Percentiles rank a stretch among this genome's conserved stretches.
Evolutionary conservation across 2,329 filamentous ascomycete genomes (phyloP).

Genomic region (Cytospora piceicola): DNA sequence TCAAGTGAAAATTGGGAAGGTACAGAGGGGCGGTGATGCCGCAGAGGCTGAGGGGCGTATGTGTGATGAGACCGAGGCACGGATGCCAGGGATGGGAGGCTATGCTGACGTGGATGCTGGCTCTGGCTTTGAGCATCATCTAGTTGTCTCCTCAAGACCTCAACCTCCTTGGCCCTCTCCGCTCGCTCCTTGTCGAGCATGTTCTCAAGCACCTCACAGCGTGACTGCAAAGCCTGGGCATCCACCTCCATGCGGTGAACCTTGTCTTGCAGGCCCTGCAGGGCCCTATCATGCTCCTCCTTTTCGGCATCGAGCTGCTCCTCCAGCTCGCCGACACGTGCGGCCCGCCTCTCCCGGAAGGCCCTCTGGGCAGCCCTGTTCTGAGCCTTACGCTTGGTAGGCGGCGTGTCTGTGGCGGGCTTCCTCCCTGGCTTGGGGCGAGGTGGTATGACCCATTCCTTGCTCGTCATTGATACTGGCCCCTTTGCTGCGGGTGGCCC

Average conservation of each 20-base stretch:
- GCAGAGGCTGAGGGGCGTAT: slow-evolving; percentile 27
- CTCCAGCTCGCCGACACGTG: slow-evolving; percentile 77
- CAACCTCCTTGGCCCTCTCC: slow-evolving; percentile 42
- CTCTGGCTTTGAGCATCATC: slow-evolving; percentile 20
- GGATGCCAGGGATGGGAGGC: slow-evolving; percentile 29
- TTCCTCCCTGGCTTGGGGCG: slow-evolving; percentile 90
- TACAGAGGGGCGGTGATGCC: slow-evolving; percentile 30
- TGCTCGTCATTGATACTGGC: slow-evolving; percentile 69
- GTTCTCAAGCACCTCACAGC: slow-evolving; percentile 65
- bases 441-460: slow-evolving; percentile 84
- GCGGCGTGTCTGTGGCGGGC: slow-evolving; percentile 88
- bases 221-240: slow-evolving; percentile 65
- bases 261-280: slow-evolving; percentile 61
- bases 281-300: slow-evolving; percentile 59
- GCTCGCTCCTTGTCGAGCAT: slow-evolving; percentile 63
- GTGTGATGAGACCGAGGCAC: slow-evolving; percentile 23
- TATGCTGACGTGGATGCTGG: slow-evolving; percentile 27
- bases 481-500: slow-evolving; percentile 46
- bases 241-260: slow-evolving; percentile 65
- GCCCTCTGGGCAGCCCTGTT: slow-evolving; percentile 90
- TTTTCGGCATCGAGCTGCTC: slow-evolving; percentile 67
- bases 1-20: slow-evolving; percentile 22
- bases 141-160: slow-evolving; percentile 23
- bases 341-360: slow-evolving; percentile 85
- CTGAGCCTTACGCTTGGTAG: slow-evolving; percentile 91